These are phyloP conservation scores for Linnemannia schmuckeri DNA, from an alignment of 192 early-diverging fungal genomes.

Conservation along the genomic window DNA sequence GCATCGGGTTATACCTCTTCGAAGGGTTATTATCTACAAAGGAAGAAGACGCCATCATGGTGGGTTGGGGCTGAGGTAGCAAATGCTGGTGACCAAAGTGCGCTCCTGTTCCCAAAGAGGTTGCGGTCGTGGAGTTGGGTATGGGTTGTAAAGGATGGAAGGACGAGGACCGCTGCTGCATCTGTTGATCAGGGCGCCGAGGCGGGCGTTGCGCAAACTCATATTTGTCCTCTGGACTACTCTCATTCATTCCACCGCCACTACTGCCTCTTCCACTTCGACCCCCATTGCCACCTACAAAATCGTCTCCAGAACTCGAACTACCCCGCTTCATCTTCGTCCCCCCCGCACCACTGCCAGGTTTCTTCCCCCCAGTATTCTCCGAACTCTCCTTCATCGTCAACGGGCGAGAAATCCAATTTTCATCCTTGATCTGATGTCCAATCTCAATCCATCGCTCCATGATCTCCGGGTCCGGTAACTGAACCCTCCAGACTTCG, in stretches of 20 bases:
- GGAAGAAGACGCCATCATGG: no score
- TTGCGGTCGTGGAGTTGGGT: not conserved
- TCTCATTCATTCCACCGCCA: not conserved
- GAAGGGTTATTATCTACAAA: not conserved
- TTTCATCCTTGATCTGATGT: constrained; percentile 41
- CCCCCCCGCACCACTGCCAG: not conserved
- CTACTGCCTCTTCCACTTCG: not conserved
- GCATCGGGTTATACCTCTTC: not conserved
- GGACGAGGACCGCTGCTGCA: not conserved
- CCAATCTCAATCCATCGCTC: constrained; percentile 48
- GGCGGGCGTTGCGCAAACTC: not conserved
- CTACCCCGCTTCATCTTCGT: not conserved
- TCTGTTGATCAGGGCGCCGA: not conserved
- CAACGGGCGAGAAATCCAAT: constrained; percentile 32
- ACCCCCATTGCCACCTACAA: not conserved
- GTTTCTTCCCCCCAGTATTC: not conserved
- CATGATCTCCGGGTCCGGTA: constrained; percentile 44
- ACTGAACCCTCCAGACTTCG: constrained; percentile 44
- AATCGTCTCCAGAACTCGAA: not conserved
- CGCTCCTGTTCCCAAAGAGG: not conserved
- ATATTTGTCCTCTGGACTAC: not conserved
- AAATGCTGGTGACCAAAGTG: not conserved
- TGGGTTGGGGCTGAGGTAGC: not conserved
- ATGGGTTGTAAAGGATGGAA: constrained; percentile 1
- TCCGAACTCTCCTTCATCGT: not conserved